A percentile compares a stretch with the other conserved stretches of the same genome.
Evolutionary conservation across 2,329 filamentous ascomycete genomes (phyloP).

Genomic region (Calonectria ilicicola): DNA sequence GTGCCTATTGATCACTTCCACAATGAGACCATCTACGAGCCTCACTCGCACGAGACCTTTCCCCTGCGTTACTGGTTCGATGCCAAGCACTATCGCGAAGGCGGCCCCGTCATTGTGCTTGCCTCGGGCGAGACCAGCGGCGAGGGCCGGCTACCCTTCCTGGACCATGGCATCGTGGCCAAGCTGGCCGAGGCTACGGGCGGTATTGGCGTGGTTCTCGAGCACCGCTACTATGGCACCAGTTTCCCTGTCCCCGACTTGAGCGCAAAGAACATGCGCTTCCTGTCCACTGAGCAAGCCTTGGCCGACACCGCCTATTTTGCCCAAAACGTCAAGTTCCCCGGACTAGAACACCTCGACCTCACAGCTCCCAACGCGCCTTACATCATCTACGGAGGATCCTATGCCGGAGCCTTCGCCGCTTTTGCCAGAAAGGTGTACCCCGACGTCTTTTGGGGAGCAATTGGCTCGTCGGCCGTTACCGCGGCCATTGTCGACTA

Average conservation of each 20-base stretch:
- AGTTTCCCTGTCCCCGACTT: slow-evolving; percentile 78
- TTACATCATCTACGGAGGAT: slow-evolving; percentile 86
- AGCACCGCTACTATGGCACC: slow-evolving; percentile 88
- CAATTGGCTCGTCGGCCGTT: slow-evolving; percentile 85
- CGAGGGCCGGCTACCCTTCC: slow-evolving; percentile 71
- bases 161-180: slow-evolving; percentile 83
- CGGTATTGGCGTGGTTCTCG: slow-evolving; percentile 83
- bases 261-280: slow-evolving; percentile 77
- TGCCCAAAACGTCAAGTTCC: slow-evolving; percentile 77
- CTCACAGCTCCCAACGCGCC: slow-evolving; percentile 74
- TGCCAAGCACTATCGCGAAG: slow-evolving; percentile 77
- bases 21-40: slow-evolving; percentile 81
- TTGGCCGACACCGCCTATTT: slow-evolving; percentile 87
- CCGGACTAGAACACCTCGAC: slow-evolving; percentile 75
- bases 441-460: slow-evolving; percentile 81
- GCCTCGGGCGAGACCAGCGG: slow-evolving; percentile 78
- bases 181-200: slow-evolving; percentile 77
- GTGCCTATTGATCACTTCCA: slow-evolving; percentile 84
- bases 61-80: slow-evolving; percentile 87
- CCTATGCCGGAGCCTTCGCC: slow-evolving; percentile 84
- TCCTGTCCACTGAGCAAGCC: slow-evolving; percentile 86
- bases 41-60: slow-evolving; percentile 77
- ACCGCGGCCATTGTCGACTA: slow-evolving; percentile 83
- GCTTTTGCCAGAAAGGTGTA: slow-evolving; percentile 83
- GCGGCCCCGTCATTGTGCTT: slow-evolving; percentile 85